Conservation (phyloP, 1,284 basidiomycete genomes). For the Heterobasidion parviporum region DNA sequence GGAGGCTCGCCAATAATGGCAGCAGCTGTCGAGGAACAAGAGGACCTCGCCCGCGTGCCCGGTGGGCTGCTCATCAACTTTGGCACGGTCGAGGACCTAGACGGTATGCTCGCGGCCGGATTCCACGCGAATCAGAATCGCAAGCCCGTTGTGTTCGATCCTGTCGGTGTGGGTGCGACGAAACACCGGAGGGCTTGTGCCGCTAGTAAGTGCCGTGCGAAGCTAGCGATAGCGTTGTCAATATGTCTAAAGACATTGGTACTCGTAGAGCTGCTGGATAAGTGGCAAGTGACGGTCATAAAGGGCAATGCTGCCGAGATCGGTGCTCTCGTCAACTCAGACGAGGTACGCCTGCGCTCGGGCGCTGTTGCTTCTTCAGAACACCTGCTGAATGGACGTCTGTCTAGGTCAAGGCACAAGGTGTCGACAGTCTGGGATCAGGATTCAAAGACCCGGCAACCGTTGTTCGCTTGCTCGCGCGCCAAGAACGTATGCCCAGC, state of each 20-base stretch:
- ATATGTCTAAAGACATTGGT: no score
- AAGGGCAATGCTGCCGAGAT: conserved; percentile 96
- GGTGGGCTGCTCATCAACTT: conserved; percentile 84
- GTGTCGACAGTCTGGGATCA: conserved; percentile 80
- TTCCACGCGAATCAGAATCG: conserved; percentile 59
- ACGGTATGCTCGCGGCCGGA: conserved; percentile 82
- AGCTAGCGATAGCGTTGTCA: no score
- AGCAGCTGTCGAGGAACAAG: conserved; percentile 75
- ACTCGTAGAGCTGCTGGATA: conserved; percentile 59
- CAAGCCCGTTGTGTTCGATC: conserved; percentile 88
- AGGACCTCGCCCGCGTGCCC: conserved; percentile 64
- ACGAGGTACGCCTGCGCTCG: conserved; percentile 41
- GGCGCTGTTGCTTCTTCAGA: conserved; percentile 2
- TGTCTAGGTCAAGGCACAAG: conserved; percentile 63
- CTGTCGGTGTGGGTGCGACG: conserved; percentile 89
- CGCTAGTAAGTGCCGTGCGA: conserved; percentile 25
- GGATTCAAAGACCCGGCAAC: conserved; percentile 70
- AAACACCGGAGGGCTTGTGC: conserved; percentile 57
- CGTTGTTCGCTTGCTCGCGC: conserved; percentile 69
- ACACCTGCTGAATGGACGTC: not conserved
- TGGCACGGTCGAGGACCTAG: conserved; percentile 73
- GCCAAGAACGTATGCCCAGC: conserved; percentile 60
- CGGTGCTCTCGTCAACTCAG: conserved; percentile 64
- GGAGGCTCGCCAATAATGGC: conserved; percentile 95
- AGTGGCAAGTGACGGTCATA: conserved; percentile 87